Evolutionary conservation across 352 stramenopile genomes (phyloP), one percentile per base, ranked within the genome.

Genomic region (Peronosclerospora sorghi): DNA sequence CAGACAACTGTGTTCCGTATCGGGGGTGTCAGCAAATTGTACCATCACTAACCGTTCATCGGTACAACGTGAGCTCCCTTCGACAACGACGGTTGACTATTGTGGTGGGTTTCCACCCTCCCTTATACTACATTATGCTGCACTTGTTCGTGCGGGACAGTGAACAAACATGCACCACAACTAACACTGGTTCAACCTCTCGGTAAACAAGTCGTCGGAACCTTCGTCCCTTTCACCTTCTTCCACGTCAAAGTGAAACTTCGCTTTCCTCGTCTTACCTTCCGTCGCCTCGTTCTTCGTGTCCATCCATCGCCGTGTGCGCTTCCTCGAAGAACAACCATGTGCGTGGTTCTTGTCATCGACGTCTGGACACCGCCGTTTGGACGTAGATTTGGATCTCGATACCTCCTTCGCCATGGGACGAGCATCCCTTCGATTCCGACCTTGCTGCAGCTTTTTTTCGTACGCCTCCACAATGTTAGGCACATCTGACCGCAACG

Each of bases 1-100:
- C 54, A 64, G 68, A 76, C 64, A 10, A 43, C 15, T 74, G 71
- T 83, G 71, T 81, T 83, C 68, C 54, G 71, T 83, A 68, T 83
- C 65, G 63, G 62, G 70, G 70, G 68, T 81, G 71, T 81, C 68
- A 83, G 71, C 71, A 77, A 40, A 56, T 76, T 75, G 68, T 66
- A 68, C 71, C 71, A 61, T 83, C 71, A 83, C 71, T 65, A 39
- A 28, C 10, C 68, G 71, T 81, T 83, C 71, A 83, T 83, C 46
- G 67, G 65, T 51, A 73, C 68, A 79, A 76, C 58, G 57, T 59
- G 54, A 61, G 51, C 65, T 80, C 65, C 71, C 70, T 72, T 74
- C 71, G 71, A 83, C 71, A 83, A 79, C 63, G 71, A 80, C 71
- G 68, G 62, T 65, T 78, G 17, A 4, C 5, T 5, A 6, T 13